Conservation (phyloP, 371 early-diverging fungal genomes). For the Rhizopus arrhizus region DNA sequence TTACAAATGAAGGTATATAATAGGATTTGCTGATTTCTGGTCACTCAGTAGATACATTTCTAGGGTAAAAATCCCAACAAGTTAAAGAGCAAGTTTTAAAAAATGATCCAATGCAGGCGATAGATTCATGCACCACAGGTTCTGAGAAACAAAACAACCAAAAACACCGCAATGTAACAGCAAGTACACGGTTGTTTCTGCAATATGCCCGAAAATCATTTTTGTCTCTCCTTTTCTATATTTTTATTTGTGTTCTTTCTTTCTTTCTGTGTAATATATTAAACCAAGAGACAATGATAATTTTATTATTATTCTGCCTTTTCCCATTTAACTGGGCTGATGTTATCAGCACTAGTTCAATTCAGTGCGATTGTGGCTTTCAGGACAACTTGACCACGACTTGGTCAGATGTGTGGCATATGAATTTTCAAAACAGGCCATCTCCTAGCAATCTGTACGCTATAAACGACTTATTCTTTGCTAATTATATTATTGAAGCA, state of each 20-base stretch:
- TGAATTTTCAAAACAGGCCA: slow-evolving; percentile 24
- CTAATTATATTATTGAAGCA: slow-evolving; percentile 31
- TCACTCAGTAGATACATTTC: not conserved
- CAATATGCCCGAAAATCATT: not conserved
- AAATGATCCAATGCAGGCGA: not conserved
- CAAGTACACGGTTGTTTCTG: not conserved
- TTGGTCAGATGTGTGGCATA: slow-evolving; percentile 47
- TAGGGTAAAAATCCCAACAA: not conserved
- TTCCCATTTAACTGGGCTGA: not conserved
- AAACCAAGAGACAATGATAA: not conserved
- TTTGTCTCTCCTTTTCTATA: not conserved
- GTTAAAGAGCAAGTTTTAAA: not conserved
- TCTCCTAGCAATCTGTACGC: slow-evolving; percentile 7
- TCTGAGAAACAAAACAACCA: too few species aligned
- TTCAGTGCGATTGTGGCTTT: slow-evolving; percentile 40
- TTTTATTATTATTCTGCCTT: not conserved
- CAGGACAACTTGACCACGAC: slow-evolving; percentile 22
- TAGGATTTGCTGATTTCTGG: not conserved
- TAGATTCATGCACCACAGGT: not conserved
- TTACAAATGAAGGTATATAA: slow-evolving; percentile 27
- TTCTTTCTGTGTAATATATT: not conserved
- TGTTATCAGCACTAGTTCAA: not conserved
- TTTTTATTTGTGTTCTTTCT: not conserved
- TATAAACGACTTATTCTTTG: slow-evolving; percentile 20
- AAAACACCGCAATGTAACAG: too few species aligned